Evolutionary conservation across 768 basidiomycete genomes (phyloP).

Genomic region (Cyclocybe aegerita): DNA sequence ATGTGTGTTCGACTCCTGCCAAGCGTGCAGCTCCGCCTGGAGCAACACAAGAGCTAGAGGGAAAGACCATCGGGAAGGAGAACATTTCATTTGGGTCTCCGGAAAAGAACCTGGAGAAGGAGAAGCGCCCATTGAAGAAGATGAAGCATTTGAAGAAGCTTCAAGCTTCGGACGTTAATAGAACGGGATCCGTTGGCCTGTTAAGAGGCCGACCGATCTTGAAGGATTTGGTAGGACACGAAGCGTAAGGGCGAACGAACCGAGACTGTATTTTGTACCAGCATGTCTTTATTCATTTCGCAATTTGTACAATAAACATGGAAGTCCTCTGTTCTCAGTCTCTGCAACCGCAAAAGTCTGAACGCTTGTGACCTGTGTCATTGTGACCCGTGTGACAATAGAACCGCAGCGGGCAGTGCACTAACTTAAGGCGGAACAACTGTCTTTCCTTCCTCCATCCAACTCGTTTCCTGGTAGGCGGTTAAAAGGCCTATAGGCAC

Average conservation of each 20-base stretch:
- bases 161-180: slow-evolving; percentile 7
- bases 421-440: no score
- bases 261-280: no score
- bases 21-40: slow-evolving; percentile 7
- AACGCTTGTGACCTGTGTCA: no score
- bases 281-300: no score
- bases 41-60: slow-evolving; percentile 1
- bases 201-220: slow-evolving; percentile 59
- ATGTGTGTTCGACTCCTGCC: slow-evolving; percentile 10
- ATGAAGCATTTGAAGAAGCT: slow-evolving; percentile 23
- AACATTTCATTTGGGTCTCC: neutral
- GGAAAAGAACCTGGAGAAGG: slow-evolving; percentile 3
- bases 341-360: no score
- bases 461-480: no score
- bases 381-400: no score
- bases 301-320: no score
- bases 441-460: no score
- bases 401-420: no score
- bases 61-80: slow-evolving; percentile 4
- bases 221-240: slow-evolving; percentile 56
- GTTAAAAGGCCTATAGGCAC: no score
- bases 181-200: slow-evolving; percentile 28
- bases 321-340: no score
- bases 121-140: slow-evolving; percentile 25
- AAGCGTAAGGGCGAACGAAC: neutral